Base-by-base conservation (phyloP, 2,329 filamentous ascomycete species). In the Geoglossum cookeanum region DNA sequence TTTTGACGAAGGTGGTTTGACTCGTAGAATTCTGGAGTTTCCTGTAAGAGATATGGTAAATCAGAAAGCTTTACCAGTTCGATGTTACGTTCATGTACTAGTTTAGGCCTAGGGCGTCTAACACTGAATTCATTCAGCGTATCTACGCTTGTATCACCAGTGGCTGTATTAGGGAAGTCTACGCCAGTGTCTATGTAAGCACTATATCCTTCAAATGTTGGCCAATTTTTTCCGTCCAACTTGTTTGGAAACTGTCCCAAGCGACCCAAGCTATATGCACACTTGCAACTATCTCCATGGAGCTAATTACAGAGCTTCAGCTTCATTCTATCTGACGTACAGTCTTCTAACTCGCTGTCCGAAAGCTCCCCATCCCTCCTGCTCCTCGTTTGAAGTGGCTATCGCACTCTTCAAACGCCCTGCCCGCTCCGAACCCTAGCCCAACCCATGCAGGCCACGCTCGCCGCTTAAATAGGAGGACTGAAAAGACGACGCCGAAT, bases 401-500 rank as follows among this genome's bases (percentile, higher is more conserved):
- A 76, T 98, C 95, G 74, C 92, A 96, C 77, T 98, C 92, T 73
- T 98, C 92, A 77, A 94, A 98, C 59, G 92, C 92, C 67, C 94
- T 83, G 66, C 92, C 92, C 62, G 90, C 90, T 69, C 94, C 92
- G 70, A 98, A 97, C 58, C 92, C 92, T 57, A 91, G 78, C 63
- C 92, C 92, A 63, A 95, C 80, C 69, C 88, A 92, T n/a, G 90
- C 92, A 58, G 92, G 92, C 88, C 91, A 98, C 63, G 92, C 87
- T 75, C 92, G 84, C 72, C 94, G 85, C 80, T 94, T 95, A 81
- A 98, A 98, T 58, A 98, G 75, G 59, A 98, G 85, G 60, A 98
- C 90, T 60, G 92, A 97, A 78, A 98, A 97, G 74, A 98, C 87
- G 71, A 98, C 85, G 69, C 92, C 92, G 74, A 98, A 98, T 65